A percentile compares a stretch with the other conserved stretches of the same genome.
phyloP scores from a whole-genome alignment of 768 basidiomycete species.

The Pleurotus cornucopiae region DNA sequence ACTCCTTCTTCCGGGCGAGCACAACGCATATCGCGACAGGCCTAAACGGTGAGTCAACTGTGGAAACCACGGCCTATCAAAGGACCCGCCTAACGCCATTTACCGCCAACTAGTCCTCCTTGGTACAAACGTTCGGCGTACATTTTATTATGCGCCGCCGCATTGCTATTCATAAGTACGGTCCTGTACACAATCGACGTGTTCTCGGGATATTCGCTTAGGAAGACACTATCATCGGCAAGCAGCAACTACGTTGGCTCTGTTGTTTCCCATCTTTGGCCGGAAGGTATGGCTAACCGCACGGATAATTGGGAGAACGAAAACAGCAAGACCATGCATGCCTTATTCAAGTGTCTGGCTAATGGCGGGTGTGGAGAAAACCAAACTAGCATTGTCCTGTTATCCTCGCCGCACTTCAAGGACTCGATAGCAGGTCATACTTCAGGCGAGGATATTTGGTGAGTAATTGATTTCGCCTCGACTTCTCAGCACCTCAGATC shows the following conservation, averaged over 20 bases:
- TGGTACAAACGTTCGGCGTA: not conserved
- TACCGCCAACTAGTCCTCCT: too few species aligned
- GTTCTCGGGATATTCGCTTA: not conserved
- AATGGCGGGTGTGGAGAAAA: conserved; percentile 25
- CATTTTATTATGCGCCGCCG: not conserved
- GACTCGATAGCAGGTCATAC: conserved; percentile 14
- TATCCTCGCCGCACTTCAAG: conserved; percentile 23
- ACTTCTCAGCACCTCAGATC: too few species aligned
- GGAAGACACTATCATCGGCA: not conserved
- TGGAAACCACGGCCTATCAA: too few species aligned
- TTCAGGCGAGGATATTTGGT: conserved; percentile 30
- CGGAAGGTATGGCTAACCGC: not conserved
- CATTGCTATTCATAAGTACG: not conserved
- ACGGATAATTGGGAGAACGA: conserved; percentile 7
- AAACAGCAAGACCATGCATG: conserved; percentile 9
- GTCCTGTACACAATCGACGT: not conserved
- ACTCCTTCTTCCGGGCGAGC: not conserved
- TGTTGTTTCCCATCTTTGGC: not conserved
- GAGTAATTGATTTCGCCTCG: not conserved
- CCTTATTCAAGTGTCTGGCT: conserved; percentile 20
- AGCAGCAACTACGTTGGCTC: not conserved
- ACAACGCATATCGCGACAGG: not conserved
- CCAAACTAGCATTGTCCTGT: conserved; percentile 26
- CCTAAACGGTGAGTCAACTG: too few species aligned
- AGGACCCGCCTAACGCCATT: too few species aligned